Conservation (phyloP, 768 basidiomycete species). For the Hebeloma cylindrosporum region DNA sequence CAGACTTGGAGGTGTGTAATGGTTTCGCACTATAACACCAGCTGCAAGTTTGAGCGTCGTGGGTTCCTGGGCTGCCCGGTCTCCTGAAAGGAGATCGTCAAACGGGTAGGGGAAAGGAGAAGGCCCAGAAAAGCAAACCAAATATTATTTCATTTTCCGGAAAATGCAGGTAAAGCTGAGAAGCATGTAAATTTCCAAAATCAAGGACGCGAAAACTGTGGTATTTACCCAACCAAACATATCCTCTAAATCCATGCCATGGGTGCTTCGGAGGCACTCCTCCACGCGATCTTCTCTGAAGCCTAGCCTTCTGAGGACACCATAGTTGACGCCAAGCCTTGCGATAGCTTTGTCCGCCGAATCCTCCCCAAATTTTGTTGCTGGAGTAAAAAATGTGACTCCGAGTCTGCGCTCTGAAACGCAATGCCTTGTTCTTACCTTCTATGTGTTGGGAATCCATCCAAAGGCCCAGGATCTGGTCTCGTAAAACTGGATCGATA, state of each 20-base stretch:
- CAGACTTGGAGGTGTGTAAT: slow-evolving; percentile 16
- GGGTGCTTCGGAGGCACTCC: slow-evolving; percentile 66
- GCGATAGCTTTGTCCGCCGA: slow-evolving; percentile 69
- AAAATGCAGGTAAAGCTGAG: slow-evolving; percentile 66
- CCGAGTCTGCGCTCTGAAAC: too few relatives aligned
- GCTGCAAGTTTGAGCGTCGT: slow-evolving; percentile 7
- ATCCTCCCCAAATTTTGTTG: slow-evolving; percentile 36
- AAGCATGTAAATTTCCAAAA: slow-evolving; percentile 2
- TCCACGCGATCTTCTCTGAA: slow-evolving; percentile 68
- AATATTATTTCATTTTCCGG: slow-evolving; percentile 52
- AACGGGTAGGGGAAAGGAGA: background rate
- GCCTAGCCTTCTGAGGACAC: slow-evolving; percentile 74
- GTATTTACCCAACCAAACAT: slow-evolving; percentile 82
- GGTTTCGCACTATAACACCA: slow-evolving; percentile 13
- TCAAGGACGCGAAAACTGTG: slow-evolving; percentile 18
- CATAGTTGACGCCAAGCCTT: slow-evolving; percentile 77
- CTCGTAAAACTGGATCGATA: slow-evolving; percentile 56
- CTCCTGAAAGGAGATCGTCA: slow-evolving; percentile 2
- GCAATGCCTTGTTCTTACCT: too few relatives aligned
- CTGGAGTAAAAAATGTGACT: background rate
- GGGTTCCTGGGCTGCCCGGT: slow-evolving; percentile 1
- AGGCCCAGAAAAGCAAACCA: slow-evolving; percentile 8
- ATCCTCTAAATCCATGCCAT: slow-evolving; percentile 78
- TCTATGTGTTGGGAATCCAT: slow-evolving; percentile 13
- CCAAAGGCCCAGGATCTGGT: slow-evolving; percentile 59